These are phyloP conservation scores for Phanerochaete carnosa DNA, from an alignment of 768 basidiomycete genomes.

Conservation along the genomic window DNA sequence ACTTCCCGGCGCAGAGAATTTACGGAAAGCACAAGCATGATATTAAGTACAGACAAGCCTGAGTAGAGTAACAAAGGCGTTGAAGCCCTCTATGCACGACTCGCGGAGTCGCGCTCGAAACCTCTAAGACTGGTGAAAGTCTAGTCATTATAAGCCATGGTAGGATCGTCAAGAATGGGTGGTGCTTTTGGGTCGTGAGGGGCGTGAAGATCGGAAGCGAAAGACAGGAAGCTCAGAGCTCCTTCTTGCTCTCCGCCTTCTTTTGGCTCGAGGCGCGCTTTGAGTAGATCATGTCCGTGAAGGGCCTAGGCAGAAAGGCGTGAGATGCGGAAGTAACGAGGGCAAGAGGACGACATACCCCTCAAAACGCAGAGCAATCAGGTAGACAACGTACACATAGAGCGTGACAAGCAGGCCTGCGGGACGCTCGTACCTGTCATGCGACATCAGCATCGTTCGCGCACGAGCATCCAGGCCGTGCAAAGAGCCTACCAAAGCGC, in stretches of 20 bases:
- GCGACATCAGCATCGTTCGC: not conserved
- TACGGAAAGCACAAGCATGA: not conserved
- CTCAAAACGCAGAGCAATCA: constrained; percentile 83
- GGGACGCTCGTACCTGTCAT: constrained; percentile 75
- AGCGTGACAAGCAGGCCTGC: constrained; percentile 76
- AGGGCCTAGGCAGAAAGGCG: constrained; percentile 44
- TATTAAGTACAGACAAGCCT: not conserved
- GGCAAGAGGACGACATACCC: constrained; percentile 58
- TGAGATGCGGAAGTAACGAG: not conserved
- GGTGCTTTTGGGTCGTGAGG: not conserved
- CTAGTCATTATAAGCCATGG: not conserved
- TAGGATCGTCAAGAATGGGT: not conserved
- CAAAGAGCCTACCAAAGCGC: constrained; percentile 71
- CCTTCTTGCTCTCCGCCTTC: constrained; percentile 27
- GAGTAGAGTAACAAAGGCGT: constrained; percentile 1
- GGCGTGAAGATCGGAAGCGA: not conserved
- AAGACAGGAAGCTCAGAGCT: constrained; percentile 18
- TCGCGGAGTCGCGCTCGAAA: not conserved
- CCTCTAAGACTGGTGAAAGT: constrained; percentile 11
- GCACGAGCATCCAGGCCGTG: not conserved
- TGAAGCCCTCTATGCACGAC: constrained; percentile 1
- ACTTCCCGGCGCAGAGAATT: not conserved
- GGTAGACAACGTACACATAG: constrained; percentile 83
- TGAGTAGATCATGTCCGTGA: constrained; percentile 81
- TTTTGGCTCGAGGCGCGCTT: constrained; percentile 36